Base-by-base conservation (phyloP, 2,329 filamentous ascomycete species). In the Raffaelea arxii region DNA sequence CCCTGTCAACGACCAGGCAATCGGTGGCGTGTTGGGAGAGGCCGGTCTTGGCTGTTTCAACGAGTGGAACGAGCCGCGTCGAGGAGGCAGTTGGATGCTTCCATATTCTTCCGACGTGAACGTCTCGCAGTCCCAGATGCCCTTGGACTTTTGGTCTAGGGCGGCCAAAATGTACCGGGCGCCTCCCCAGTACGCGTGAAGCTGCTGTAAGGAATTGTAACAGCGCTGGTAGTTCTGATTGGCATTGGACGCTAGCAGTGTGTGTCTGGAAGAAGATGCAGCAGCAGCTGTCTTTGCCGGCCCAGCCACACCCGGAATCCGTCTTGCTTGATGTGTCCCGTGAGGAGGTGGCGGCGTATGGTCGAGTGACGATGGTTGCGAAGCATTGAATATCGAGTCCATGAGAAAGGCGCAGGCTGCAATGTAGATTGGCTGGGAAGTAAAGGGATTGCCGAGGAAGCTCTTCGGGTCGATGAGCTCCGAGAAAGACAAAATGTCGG, bases 401-500 rank as follows among this genome's bases (percentile, higher is more conserved):
- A 88, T 87, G 16, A 94, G 67, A 55, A 94, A 94, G 0, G 88
- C 88, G 58, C 87, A 94, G 1, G 87, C 88, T 1, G 88, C 88
- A 50, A 94, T 91, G 56, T 94, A 94, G 58, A 94, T 94, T 0
- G 88, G 88, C 62, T 94, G 88, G 41, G 84, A 88, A 0, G 86
- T 92, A 54, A 94, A 94, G 0, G 88, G 88, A 49, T 92, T 94
- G 1, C 87, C 86, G 27, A 90, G 82, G 47, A 90, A 87, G 55
- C 87, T 90, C 60, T 86, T 89, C 0, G 85, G 80, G 60, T 94
- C 86, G 44, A 92, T 86, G 10, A 94, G 67, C 58, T 94, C 86
- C 1, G 87, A 86, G 61, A 94, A 94, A 1, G 85, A 83, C 9
- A 94, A 65, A 16, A 94, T 94, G 56, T 94, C 88, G 27, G 86